Evolutionary conservation across 192 early-diverging fungal species (phyloP), one percentile per base, ranked within the genome.

Genomic region (Fimicolochytrium jonesii): DNA sequence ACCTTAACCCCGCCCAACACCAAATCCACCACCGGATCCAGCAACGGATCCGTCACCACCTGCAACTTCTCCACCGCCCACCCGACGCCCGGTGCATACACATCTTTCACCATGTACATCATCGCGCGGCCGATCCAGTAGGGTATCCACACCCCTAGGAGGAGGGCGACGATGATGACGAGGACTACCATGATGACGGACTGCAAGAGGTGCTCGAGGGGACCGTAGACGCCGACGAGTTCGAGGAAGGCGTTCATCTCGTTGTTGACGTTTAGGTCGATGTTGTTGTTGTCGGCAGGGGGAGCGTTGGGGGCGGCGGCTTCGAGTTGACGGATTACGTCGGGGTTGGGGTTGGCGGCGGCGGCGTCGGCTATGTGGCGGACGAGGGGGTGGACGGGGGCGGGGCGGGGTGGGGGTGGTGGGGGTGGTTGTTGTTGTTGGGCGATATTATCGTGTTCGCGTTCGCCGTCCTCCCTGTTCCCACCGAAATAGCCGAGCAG

Each of bases 161-260:
- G 79, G 52, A 96, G 61, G 33, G 89, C 86, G 44, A 87, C 72
- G 26, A 80, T 64, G 29, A 94, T 83, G 56, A 95, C 67, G 10
- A 90, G 62, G 6, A 88, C 51, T 36, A 94, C 90, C 22, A 94
- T 77, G 6, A 87, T 77, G 45, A 90, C 90, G 67, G 93, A 91
- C 63, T 93, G 90, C 9, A 88, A 42, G 0, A 95, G 65, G 53
- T 88, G 78, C 66, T 84, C 77, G n/a, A 88, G 57, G 13, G 93
- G 89, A 0, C 95, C 95, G 6, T 88, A 80, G 67, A 98, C 82
- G 7, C 95, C 95, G 48, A 97, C 78, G n/a, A 92, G 85, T 47
- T 95, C 94, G 31, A 95, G 45, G 42, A 83, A 82, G n/a, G 69
- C 76, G 53, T 75, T 72, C 20, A 82, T 56, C 55, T 82, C 77